Evolutionary conservation across 352 stramenopile species (phyloP), one percentile per base, ranked within the genome.

Genomic region (Phytophthora idaei): DNA sequence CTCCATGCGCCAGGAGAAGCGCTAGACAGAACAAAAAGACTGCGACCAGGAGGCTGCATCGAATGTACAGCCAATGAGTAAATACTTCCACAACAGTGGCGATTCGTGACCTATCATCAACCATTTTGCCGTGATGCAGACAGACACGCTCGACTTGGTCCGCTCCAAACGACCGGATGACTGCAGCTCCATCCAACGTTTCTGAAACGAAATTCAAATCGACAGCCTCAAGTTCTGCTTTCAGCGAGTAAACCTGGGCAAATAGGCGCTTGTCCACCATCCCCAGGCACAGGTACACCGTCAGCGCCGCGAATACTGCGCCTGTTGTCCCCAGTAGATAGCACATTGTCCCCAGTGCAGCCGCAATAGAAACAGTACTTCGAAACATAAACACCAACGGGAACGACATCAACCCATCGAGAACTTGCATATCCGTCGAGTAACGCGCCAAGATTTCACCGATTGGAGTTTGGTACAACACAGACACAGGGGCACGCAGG

Each of bases 181-280:
- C 62, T 15, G 69, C 61, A 25, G 62, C 69, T 5, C 77, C 77
- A 53, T 81, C 74, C 9, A 83, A 48, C 4, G 63, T 67, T 63
- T 86, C 77, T 0, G 75, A 77, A 5, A 86, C 65, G 45, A 81
- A 76, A 41, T 67, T 78, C 50, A 81, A 34, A 54, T 77, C 65
- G 36, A 44, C 34, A 3, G 69, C 61, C 27, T 80, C 72, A 21
- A 78, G 52, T 32, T 64, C 51, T 32, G 73, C 58, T 37, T 56
- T 63, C 37, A 82, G 46, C n/a, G 49, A 68, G 48, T 70, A 75
- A 3, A 82, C 66, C 28, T 80, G 74, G 4, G 64, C 72, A 48
- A 82, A 73, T 14, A 79, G 27, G 1, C 71, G 67, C n/a, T 78
- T 71, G 11, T 74, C 67, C 32, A 78, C 67, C 50, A 77, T 67